Evolutionary conservation across 2,329 filamentous ascomycete species (phyloP).

Genomic region (Emericellopsis atlantica): DNA sequence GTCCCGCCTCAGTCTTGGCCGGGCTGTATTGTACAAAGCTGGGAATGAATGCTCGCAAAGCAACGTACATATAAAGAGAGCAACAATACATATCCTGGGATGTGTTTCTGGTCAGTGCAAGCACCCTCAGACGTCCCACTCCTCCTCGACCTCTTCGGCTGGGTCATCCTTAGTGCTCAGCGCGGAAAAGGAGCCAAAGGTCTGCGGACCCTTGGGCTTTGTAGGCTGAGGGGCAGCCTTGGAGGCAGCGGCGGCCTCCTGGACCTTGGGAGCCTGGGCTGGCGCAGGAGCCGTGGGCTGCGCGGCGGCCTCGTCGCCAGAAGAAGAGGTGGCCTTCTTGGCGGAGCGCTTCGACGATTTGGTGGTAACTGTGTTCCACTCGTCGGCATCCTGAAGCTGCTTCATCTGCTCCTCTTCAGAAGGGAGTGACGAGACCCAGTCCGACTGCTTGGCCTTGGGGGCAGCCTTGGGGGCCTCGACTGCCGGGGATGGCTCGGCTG

Average conservation of each 20-base stretch:
- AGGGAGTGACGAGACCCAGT: conserved; percentile 38
- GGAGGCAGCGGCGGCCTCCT: conserved; percentile 12
- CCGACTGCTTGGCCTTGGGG: conserved; percentile 10
- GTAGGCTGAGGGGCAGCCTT: conserved; percentile 9
- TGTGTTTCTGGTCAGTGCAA: neutral
- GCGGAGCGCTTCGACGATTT: conserved; percentile 29
- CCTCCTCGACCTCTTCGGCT: conserved; percentile 26
- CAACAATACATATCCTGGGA: neutral
- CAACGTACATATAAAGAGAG: neutral
- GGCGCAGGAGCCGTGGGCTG: neutral
- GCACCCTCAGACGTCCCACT: conserved; percentile 34
- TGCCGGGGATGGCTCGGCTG: conserved; percentile 16
- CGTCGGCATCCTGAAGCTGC: conserved; percentile 37
- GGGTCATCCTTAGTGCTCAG: conserved; percentile 27
- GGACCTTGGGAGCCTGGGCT: conserved; percentile 13
- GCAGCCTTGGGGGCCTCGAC: conserved; percentile 16
- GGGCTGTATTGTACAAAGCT: neutral
- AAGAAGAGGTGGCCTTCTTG: conserved; percentile 24
- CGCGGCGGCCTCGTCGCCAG: conserved; percentile 18
- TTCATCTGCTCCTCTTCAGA: conserved; percentile 53
- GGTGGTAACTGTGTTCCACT: conserved; percentile 48
- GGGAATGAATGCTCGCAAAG: neutral
- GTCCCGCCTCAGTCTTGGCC: too few species aligned
- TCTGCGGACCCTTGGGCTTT: conserved; percentile 18
- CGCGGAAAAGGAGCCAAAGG: conserved; percentile 35